These are phyloP conservation scores for Closterium sp. DNA, from an alignment of 139 green algal species.

Conservation along the genomic window DNA sequence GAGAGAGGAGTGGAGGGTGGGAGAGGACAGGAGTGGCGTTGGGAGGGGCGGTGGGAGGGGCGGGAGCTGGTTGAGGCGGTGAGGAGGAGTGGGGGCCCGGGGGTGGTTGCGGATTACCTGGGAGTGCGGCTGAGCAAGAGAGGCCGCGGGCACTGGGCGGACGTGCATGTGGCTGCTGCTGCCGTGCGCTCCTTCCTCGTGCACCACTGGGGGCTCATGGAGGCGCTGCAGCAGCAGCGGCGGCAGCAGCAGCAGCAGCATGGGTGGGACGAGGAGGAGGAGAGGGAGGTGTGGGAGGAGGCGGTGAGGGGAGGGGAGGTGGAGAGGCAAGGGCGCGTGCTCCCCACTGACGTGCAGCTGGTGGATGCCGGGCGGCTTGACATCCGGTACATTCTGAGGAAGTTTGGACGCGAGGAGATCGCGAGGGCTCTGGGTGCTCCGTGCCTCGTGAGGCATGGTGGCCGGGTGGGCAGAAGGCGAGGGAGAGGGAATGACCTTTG, in stretches of 20 bases:
- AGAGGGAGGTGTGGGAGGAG: background rate
- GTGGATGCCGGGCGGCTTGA: background rate
- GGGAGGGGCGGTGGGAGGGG: background rate
- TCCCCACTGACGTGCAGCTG: background rate
- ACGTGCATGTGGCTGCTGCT: background rate
- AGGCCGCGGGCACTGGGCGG: background rate
- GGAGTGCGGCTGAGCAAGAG: background rate
- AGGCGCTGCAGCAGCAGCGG: too few relatives aligned
- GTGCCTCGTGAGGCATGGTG: background rate
- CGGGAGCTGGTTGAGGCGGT: background rate
- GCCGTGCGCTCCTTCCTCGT: background rate
- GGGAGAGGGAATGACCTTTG: background rate
- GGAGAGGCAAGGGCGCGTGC: background rate
- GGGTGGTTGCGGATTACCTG: background rate
- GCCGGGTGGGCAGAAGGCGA: background rate
- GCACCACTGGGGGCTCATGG: background rate
- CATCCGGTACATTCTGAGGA: background rate
- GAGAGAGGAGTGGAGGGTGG: too few relatives aligned
- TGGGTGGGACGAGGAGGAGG: background rate
- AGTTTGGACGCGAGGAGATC: background rate
- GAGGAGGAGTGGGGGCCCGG: background rate
- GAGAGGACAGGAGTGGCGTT: too few relatives aligned
- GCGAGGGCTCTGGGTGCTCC: background rate
- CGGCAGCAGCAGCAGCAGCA: background rate
- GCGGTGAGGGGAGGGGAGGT: background rate